Base-by-base conservation (phyloP, 2,329 filamentous ascomycete species). In the Arthrinium phaeospermum region DNA sequence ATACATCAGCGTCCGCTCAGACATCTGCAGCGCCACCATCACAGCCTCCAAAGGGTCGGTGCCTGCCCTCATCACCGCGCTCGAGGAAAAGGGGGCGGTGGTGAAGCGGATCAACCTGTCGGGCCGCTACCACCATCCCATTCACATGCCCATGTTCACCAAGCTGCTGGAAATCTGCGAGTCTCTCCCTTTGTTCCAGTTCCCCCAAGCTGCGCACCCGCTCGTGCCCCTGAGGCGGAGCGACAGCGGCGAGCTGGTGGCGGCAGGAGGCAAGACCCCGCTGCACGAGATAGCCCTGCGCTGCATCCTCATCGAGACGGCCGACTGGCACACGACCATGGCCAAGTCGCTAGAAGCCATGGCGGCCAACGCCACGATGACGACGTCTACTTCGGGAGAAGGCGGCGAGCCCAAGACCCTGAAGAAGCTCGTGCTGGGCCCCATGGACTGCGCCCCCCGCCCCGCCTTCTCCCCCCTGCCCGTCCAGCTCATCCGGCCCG, bases 221-320 rank as follows among this genome's bases (percentile, higher is more conserved):
- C 67, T 68, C n/a, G 67, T 68, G 2, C 67, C 67, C 44, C 45
- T 68, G 8, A 27, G 67, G n/a, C 44, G 44, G 13, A 68, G 45
- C 44, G 67, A 68, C 27, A 68, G 41, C 44, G 67, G 67, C 3
- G 67, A 34, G 2, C 19, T 67, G 22, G 44, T 68, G 5, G 22
- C 45, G 7, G 5, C 37, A n/a, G n/a, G n/a, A 8, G 34, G 24
- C 44, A 24, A 68, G 22, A 34, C 27, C 4, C 44, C 67, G 4
- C 67, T 68, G 1, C 67, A 68, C 67, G 67, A 68, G 16, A 16
- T 47, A 16, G 67, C 67, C 0, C 44, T 68, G 13, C 67, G 67
- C 41, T 46, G 67, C 67, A 68, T 68, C n/a, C 27, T 68, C 44
- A 12, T 68, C 24, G 67, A 68, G n/a, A 47, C 16, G n/a, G 67